Percentiles rank a stretch among this genome's conserved stretches.
These are phyloP conservation scores for Dichotomocladium elegans DNA, from an alignment of 371 early-diverging fungal species.

Conservation along the genomic window DNA sequence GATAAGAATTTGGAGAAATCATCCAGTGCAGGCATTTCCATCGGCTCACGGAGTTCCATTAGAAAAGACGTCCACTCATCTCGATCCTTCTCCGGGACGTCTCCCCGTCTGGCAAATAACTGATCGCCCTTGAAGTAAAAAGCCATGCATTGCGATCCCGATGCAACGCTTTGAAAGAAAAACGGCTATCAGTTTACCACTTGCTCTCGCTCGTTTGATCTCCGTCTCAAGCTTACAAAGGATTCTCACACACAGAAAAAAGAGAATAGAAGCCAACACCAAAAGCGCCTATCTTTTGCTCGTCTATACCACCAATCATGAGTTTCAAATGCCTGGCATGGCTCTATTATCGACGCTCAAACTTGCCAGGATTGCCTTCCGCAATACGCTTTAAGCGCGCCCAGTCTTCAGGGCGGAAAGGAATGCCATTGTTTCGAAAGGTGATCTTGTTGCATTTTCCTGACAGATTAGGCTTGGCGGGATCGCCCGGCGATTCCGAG, in stretches of 20 bases:
- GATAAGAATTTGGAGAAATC: conserved; percentile 80
- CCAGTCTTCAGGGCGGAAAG: conserved; percentile 86
- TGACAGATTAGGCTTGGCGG: conserved; percentile 39
- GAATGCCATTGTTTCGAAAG: conserved; percentile 84
- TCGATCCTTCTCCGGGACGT: conserved; percentile 45
- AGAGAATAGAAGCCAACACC: conserved; percentile 88
- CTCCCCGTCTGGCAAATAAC: conserved; percentile 74
- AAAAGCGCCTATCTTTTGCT: conserved; percentile 80
- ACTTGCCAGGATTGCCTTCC: conserved; percentile 84
- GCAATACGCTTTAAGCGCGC: conserved; percentile 80
- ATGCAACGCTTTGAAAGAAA: conserved; percentile 45
- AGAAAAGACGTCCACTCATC: conserved; percentile 70
- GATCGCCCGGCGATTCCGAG: conserved; percentile 17
- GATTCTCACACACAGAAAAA: conserved; percentile 86
- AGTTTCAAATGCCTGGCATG: too few species aligned
- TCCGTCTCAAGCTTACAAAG: conserved; percentile 54
- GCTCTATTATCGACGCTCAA: too few species aligned
- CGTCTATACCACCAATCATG: conserved; percentile 21
- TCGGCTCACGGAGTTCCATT: conserved; percentile 75
- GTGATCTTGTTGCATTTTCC: conserved; percentile 59
- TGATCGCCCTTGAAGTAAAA: conserved; percentile 91
- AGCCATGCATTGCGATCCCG: conserved; percentile 79
- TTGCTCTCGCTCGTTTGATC: neutral
- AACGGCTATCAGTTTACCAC: neutral
- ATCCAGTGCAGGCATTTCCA: conserved; percentile 66